Percentiles rank a stretch among this genome's conserved stretches.
These are phyloP conservation scores for Aspergillus baeticus DNA, from an alignment of 495 filamentous ascomycete genomes.

Conservation along the genomic window DNA sequence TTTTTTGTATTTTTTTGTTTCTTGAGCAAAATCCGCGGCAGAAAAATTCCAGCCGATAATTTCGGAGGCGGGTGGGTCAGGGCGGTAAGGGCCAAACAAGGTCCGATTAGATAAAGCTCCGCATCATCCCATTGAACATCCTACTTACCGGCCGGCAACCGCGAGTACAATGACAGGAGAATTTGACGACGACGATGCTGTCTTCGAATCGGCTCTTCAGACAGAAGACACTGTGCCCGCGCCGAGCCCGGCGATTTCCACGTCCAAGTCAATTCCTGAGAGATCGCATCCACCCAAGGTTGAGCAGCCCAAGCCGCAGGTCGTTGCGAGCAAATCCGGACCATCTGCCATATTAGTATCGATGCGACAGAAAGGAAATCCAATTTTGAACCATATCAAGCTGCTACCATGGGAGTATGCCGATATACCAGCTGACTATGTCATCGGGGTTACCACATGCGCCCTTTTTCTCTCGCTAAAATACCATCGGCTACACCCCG, in stretches of 20 bases:
- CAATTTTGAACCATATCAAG: conserved; percentile 77
- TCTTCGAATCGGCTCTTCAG: conserved; percentile 52
- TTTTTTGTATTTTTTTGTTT: conserved; percentile 25
- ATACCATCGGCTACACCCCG: conserved; percentile 95
- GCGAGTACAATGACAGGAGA: conserved; percentile 7
- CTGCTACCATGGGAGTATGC: conserved; percentile 95
- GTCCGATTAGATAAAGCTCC: conserved; percentile 15
- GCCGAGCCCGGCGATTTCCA: conserved; percentile 17
- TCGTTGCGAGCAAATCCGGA: conserved; percentile 62
- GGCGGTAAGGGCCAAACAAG: conserved; percentile 18
- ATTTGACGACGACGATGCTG: conserved; percentile 46
- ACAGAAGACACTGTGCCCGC: conserved; percentile 34
- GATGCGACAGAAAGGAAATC: conserved; percentile 88
- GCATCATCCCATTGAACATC: neutral
- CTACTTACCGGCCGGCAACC: neutral
- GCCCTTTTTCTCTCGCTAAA: conserved; percentile 92
- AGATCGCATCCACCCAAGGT: conserved; percentile 51
- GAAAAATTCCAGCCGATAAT: conserved; percentile 32
- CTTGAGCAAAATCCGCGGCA: conserved; percentile 42
- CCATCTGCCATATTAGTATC: conserved; percentile 85
- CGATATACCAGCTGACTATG: conserved; percentile 91
- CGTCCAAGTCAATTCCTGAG: conserved; percentile 29
- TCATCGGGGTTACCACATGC: conserved; percentile 82
- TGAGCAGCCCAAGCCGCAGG: conserved; percentile 85
- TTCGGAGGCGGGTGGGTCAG: conserved; percentile 15